Evolutionary conservation across 441 rosid species (phyloP).

Genomic region (Euphorbia celastroides): DNA sequence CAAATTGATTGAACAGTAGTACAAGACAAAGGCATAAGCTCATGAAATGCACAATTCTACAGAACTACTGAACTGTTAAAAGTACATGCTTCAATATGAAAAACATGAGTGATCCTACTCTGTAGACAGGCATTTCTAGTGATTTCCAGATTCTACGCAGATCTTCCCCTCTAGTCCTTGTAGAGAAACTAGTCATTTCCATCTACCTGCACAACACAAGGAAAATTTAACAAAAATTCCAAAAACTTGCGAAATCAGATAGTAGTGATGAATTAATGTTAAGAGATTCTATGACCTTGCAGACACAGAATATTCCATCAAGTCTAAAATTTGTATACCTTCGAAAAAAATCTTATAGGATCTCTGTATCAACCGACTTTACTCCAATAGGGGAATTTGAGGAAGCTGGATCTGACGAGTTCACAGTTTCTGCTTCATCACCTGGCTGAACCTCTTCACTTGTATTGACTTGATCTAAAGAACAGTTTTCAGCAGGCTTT

Average conservation of each 20-base stretch:
- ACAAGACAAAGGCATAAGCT: neutral
- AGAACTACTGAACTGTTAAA: neutral
- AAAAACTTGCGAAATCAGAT: no score
- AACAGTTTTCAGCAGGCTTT: constrained; percentile 15
- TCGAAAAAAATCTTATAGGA: constrained; percentile 11
- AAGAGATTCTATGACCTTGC: no score
- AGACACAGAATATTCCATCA: no score
- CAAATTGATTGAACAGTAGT: neutral
- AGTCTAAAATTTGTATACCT: neutral
- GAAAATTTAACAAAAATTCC: no score
- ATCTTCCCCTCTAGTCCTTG: neutral
- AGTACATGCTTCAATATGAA: neutral
- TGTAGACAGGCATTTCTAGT: neutral
- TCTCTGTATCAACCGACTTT: neutral
- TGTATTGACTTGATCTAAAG: neutral
- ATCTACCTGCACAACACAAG: constrained; percentile 11
- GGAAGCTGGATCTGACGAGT: constrained; percentile 8
- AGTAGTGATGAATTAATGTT: neutral
- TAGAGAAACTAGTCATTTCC: neutral
- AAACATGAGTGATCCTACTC: neutral
- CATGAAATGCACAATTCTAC: neutral
- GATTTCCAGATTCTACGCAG: neutral
- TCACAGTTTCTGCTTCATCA: constrained; percentile 9
- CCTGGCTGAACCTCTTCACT: constrained; percentile 2
- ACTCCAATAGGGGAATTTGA: constrained; percentile 1